Base-by-base conservation (phyloP, 176 grass and related monocot species). In the Secale cereale region DNA sequence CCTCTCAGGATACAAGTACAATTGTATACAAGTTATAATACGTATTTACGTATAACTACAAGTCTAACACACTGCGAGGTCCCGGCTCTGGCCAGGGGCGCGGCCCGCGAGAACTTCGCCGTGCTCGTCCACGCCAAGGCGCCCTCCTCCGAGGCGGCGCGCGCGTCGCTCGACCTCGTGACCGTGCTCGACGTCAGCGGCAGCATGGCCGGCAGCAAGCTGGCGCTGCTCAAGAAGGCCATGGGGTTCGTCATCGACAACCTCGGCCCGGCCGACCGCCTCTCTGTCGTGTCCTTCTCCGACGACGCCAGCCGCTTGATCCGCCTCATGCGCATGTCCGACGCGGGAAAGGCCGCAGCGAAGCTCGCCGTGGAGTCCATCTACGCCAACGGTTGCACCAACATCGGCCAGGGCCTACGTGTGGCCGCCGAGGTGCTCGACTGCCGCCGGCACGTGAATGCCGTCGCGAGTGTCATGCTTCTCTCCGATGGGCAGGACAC, bases 401-500 rank as follows among this genome's bases (percentile, higher is more conserved):
- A 95, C 82, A 98, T 98, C 79, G 91, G 85, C 15, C 83, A 88
- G 12, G 95, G 87, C 60, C 84, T 98, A 8, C 78, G 68, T 10
- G 69, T 74, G 41, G 93, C 89, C 17, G 92, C 83, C 36, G 85
- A 83, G 67, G 87, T 95, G 91, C 70, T 95, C n/a, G 93, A 93
- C 37, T 85, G 90, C 1, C 85, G 93, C 13, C 67, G 22, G 29
- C 54, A 86, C 46, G 37, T 82, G 77, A 98, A 95, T 78, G 68
- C 91, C 7, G 80, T 95, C 23, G 83, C 91, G 40, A 92, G 93
- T 67, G 79, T 95, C 59, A 89, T 95, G 26, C 91, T 98, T 32
- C 92, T 98, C 39, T 95, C 95, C 1, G 95, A 98, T 70, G 95
- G 95, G 11, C 91, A 88, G 57, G 93, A 98, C 80, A 89, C 89